Percentiles rank a stretch among this genome's conserved stretches.
These are phyloP conservation scores for Pyrus communis DNA, from an alignment of 306 rosid species.

Conservation along the genomic window DNA sequence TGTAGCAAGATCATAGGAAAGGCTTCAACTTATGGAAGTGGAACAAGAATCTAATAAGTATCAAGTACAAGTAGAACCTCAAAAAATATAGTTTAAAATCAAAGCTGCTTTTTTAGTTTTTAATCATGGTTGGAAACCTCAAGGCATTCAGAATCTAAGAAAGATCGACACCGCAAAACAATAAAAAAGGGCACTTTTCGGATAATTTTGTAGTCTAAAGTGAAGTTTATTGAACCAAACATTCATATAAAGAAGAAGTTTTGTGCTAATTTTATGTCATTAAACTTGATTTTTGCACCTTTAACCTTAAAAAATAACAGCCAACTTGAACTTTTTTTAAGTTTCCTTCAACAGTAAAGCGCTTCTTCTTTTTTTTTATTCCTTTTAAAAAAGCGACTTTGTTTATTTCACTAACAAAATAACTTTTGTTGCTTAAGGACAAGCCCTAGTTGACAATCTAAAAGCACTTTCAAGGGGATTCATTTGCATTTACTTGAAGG, in stretches of 20 bases:
- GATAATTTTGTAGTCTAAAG: neutral
- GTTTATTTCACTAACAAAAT: too few species aligned
- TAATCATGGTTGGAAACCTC: neutral
- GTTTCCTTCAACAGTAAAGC: neutral
- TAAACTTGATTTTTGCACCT: neutral
- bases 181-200: neutral
- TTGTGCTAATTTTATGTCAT: neutral
- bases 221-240: neutral
- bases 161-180: neutral
- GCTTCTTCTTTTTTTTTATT: too few species aligned
- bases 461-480: too few species aligned
- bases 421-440: too few species aligned
- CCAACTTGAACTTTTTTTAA: neutral
- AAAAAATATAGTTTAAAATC: too few species aligned
- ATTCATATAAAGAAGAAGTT: neutral
- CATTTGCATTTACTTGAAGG: too few species aligned
- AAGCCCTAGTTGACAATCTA: too few species aligned
- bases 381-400: too few species aligned
- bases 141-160: neutral
- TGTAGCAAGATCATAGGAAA: too few species aligned
- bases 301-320: neutral
- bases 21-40: neutral
- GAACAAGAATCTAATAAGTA: neutral
- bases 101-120: neutral
- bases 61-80: neutral